phyloP scores from a whole-genome alignment of 2,329 filamentous ascomycete species.

The Aspergillus unguis region DNA sequence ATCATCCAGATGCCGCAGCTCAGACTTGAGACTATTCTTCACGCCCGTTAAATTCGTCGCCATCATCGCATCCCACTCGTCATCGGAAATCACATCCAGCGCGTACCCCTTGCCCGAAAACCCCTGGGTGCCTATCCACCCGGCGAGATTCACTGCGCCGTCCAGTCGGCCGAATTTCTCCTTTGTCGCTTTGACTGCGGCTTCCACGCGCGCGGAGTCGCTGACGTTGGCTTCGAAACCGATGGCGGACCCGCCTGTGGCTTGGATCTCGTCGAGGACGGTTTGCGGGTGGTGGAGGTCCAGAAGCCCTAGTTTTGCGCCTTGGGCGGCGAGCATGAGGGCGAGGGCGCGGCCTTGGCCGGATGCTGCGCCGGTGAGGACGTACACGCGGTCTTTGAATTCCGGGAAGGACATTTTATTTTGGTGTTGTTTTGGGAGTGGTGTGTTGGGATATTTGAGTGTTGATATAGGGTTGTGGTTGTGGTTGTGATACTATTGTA shows the following conservation, averaged over 20 bases:
- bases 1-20: neutral
- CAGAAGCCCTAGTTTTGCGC: conserved; percentile 31
- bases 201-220: neutral
- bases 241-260: neutral
- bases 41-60: neutral
- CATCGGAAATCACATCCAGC: neutral
- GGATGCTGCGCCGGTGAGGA: conserved; percentile 36
- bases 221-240: neutral
- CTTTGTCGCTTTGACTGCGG: neutral
- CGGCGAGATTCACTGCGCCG: neutral
- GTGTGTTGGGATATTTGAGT: neutral
- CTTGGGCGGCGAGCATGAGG: conserved; percentile 38
- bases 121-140: neutral
- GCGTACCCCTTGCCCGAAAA: neutral
- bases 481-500: neutral
- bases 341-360: conserved; percentile 42
- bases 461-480: neutral
- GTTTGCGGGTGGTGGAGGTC: neutral
- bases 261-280: neutral
- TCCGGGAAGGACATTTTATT: neutral
- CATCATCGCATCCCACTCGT: neutral
- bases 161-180: neutral
- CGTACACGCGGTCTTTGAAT: conserved; percentile 35
- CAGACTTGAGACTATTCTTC: neutral
- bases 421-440: no score